Percentiles rank a stretch among this genome's conserved stretches.
Evolutionary conservation across 2,329 filamentous ascomycete genomes (phyloP).

Genomic region (Beauveria asiatica): DNA sequence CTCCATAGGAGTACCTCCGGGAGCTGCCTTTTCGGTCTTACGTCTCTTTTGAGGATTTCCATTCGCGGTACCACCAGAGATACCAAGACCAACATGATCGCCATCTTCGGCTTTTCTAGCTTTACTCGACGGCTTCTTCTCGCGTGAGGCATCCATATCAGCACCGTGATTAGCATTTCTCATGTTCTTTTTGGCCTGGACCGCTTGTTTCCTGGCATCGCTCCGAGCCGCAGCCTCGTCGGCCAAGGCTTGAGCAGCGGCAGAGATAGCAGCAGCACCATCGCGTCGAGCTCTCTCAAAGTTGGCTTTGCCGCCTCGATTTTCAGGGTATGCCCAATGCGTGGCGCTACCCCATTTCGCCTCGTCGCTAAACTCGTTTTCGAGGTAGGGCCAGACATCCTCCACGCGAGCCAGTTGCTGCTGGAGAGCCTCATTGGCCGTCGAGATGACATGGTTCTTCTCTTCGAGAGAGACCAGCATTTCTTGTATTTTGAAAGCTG

Average conservation of each 20-base stretch:
- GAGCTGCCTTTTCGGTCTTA: conserved; percentile 64
- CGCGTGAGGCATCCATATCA: conserved; percentile 68
- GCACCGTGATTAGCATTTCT: conserved; percentile 64
- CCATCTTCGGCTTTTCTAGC: conserved; percentile 53
- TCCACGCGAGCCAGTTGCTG: conserved; percentile 80
- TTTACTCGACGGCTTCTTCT: conserved; percentile 57
- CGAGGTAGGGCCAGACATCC: conserved; percentile 77
- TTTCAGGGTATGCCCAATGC: conserved; percentile 93
- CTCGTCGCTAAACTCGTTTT: conserved; percentile 86
- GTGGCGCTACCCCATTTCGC: conserved; percentile 83
- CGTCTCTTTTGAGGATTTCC: conserved; percentile 62
- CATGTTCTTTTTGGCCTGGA: conserved; percentile 66
- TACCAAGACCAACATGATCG: conserved; percentile 53
- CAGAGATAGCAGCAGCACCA: conserved; percentile 67
- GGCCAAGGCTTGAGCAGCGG: conserved; percentile 67
- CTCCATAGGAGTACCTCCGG: conserved; percentile 49
- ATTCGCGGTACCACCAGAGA: conserved; percentile 42
- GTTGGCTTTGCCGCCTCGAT: conserved; percentile 58
- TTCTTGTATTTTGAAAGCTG: conserved; percentile 69
- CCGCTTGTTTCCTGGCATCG: conserved; percentile 74
- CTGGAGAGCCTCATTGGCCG: conserved; percentile 81
- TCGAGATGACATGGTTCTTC: conserved; percentile 93
- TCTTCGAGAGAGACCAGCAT: conserved; percentile 90
- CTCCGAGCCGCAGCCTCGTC: conserved; percentile 78
- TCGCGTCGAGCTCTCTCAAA: conserved; percentile 72